These are phyloP conservation scores for Margaritispora aquatica DNA, from an alignment of 495 filamentous ascomycete species.

Conservation along the genomic window DNA sequence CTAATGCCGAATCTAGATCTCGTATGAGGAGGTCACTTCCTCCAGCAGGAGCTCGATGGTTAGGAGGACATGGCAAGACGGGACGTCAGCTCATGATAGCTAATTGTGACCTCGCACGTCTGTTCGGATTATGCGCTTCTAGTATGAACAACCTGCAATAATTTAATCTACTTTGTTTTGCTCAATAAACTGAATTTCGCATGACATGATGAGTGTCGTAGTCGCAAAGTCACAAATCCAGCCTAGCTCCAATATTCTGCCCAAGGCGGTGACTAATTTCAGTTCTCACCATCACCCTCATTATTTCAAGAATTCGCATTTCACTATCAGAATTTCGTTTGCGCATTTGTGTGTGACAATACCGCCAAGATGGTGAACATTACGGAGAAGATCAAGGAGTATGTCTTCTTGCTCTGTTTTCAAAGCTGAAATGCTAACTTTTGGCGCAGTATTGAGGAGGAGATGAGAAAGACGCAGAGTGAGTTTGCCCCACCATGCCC, in stretches of 20 bases:
- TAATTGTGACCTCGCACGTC: too few relatives aligned
- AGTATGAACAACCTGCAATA: too few relatives aligned
- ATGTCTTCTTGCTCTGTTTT: constrained; percentile 25
- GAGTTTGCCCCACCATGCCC: constrained; percentile 27
- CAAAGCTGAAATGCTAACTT: constrained; percentile 9
- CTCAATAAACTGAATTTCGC: too few relatives aligned
- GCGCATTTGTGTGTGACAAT: background rate
- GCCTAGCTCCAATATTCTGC: background rate
- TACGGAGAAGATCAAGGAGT: constrained; percentile 99
- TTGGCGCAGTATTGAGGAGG: constrained; percentile 83
- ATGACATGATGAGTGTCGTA: too few relatives aligned
- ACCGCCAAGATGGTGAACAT: constrained; percentile 94
- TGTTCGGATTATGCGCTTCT: too few relatives aligned
- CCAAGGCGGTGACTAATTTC: background rate
- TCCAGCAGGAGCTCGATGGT: too few relatives aligned
- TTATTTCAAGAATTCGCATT: background rate
- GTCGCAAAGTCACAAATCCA: background rate
- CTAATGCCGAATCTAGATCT: too few relatives aligned
- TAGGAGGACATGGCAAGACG: too few relatives aligned
- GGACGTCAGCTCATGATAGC: too few relatives aligned
- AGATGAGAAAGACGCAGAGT: constrained; percentile 99
- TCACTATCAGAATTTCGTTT: background rate
- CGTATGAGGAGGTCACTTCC: too few relatives aligned
- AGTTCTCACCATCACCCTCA: background rate
- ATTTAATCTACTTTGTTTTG: too few relatives aligned